Evolutionary conservation across 352 stramenopile genomes (phyloP).

Genomic region (Globisporangium takayamanum): DNA sequence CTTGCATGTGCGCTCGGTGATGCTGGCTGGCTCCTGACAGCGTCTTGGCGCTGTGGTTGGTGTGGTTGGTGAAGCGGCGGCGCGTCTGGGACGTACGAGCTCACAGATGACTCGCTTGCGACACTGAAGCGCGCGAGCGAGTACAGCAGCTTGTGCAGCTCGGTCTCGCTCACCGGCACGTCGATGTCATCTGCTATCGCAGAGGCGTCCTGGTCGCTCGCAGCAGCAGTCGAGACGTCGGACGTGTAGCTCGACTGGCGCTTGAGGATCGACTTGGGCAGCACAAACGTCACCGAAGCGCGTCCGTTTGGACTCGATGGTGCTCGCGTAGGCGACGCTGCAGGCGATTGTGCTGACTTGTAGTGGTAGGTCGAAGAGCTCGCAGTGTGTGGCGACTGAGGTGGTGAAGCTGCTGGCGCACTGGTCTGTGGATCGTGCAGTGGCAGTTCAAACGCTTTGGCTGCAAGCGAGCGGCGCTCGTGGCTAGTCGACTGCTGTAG

Average conservation of each 20-base stretch:
- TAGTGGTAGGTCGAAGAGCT: neutral
- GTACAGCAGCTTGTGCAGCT: constrained; percentile 64
- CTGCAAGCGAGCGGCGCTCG: neutral
- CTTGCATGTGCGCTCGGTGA: constrained; percentile 1
- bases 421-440: constrained; percentile 23
- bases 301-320: constrained; percentile 1
- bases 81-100: neutral
- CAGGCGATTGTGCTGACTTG: neutral
- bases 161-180: constrained; percentile 22
- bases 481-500: neutral
- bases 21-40: constrained; percentile 2
- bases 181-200: neutral
- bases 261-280: constrained; percentile 39
- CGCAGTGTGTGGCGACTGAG: neutral
- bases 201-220: constrained; percentile 15
- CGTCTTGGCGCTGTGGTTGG: neutral
- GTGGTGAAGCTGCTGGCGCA: neutral
- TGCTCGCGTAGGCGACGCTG: neutral
- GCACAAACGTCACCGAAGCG: constrained; percentile 32
- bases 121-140: constrained; percentile 49
- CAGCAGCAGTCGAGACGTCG: constrained; percentile 24
- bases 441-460: constrained; percentile 21
- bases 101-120: constrained; percentile 23
- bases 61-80: neutral
- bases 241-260: constrained; percentile 39